Conservation (phyloP, 1,284 basidiomycete genomes). For the Pseudozyma thailandica region DNA sequence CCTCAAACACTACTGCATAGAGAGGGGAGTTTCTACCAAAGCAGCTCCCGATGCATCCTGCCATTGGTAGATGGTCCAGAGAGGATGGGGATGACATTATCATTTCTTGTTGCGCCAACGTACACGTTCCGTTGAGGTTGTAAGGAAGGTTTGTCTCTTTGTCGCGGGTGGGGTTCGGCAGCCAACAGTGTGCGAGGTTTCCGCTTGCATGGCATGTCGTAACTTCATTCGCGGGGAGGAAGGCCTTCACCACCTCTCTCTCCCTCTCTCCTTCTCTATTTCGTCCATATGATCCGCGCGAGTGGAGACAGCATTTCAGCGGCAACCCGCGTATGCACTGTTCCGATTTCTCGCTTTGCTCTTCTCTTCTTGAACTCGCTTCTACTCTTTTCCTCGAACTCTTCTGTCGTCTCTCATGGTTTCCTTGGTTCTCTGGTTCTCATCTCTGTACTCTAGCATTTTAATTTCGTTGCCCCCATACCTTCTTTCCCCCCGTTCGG, state of each 20-base stretch:
- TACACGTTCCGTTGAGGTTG: slow-evolving; percentile 9
- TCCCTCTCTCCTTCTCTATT: not conserved
- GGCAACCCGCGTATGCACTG: slow-evolving; percentile 44
- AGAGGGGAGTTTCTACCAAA: not conserved
- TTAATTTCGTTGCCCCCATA: slow-evolving; percentile 4
- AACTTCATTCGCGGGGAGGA: too few species aligned
- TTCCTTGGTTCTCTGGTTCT: slow-evolving; percentile 3
- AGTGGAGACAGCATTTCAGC: slow-evolving; percentile 35
- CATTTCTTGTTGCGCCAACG: not conserved
- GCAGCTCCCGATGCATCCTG: slow-evolving; percentile 36
- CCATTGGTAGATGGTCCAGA: slow-evolving; percentile 26
- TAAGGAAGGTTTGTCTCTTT: slow-evolving; percentile 18
- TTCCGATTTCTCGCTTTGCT: not conserved
- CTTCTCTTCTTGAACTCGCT: not conserved
- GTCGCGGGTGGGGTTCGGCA: not conserved
- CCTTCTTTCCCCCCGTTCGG: not conserved
- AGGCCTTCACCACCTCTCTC: slow-evolving; percentile 12
- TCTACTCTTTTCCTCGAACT: not conserved
- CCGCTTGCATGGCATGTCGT: not conserved
- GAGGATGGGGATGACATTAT: slow-evolving; percentile 29
- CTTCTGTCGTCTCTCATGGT: slow-evolving; percentile 14
- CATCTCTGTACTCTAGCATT: slow-evolving; percentile 36
- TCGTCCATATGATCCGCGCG: not conserved
- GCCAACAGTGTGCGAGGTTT: slow-evolving; percentile 7
- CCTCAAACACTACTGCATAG: too few species aligned